These are phyloP conservation scores for Gossypium lobatum DNA, from an alignment of 441 rosid genomes.

Conservation along the genomic window DNA sequence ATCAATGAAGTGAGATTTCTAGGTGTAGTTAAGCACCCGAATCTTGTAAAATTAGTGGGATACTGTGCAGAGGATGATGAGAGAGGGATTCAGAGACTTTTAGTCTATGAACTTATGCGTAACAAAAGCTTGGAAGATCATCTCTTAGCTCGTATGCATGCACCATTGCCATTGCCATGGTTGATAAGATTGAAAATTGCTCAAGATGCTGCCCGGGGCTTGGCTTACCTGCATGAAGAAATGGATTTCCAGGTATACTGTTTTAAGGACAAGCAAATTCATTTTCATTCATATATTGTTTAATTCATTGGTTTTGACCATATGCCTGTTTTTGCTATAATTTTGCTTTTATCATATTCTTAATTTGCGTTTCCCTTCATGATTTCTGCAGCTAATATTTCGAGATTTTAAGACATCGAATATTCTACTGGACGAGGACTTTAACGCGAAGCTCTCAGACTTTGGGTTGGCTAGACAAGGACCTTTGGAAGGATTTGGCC, in stretches of 20 bases:
- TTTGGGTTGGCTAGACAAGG: slow-evolving; percentile 95
- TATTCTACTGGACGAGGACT: slow-evolving; percentile 72
- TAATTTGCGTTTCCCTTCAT: neutral
- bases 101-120: slow-evolving; percentile 82
- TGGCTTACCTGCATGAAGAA: slow-evolving; percentile 91
- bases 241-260: slow-evolving; percentile 83
- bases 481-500: slow-evolving; percentile 82
- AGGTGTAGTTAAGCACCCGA: slow-evolving; percentile 89
- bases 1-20: slow-evolving; percentile 87
- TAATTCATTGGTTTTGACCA: neutral
- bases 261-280: neutral
- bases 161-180: slow-evolving; percentile 50
- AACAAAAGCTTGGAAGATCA: slow-evolving; percentile 92
- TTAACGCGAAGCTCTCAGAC: slow-evolving; percentile 88
- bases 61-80: slow-evolving; percentile 95
- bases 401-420: slow-evolving; percentile 92
- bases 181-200: slow-evolving; percentile 67
- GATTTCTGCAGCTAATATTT: slow-evolving; percentile 64
- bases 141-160: slow-evolving; percentile 39
- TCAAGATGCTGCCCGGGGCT: slow-evolving; percentile 85
- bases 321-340: neutral
- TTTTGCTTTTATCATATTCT: neutral
- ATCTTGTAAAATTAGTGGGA: slow-evolving; percentile 85
- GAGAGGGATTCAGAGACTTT: slow-evolving; percentile 85
- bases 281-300: neutral